Evolutionary conservation across 495 filamentous ascomycete genomes (phyloP).

Genomic region (Cladorrhinum samala): DNA sequence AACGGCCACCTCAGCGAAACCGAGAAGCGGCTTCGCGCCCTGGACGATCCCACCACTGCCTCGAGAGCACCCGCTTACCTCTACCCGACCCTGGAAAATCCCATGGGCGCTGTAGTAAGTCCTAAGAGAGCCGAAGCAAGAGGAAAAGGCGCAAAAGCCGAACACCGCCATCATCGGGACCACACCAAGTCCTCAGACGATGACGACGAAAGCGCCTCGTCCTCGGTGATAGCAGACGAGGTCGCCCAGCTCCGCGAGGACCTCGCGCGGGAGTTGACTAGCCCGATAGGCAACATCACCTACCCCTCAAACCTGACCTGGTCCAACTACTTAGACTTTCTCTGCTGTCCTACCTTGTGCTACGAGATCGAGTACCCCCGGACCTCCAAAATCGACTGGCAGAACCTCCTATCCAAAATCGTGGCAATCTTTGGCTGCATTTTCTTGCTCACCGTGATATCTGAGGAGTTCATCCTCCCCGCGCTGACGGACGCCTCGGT

Average conservation of each 20-base stretch:
- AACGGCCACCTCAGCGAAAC: constrained; percentile 91
- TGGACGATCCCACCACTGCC: constrained; percentile 70
- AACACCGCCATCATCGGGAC: too few relatives aligned
- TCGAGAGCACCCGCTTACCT: constrained; percentile 63
- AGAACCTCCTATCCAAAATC: constrained; percentile 76
- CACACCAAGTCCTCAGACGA: too few relatives aligned
- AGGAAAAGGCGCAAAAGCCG: constrained; percentile 33
- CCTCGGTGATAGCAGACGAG: constrained; percentile 48
- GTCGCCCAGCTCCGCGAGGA: constrained; percentile 70
- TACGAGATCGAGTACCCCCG: constrained; percentile 97
- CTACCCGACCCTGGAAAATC: constrained; percentile 64
- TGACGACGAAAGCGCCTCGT: constrained; percentile 26
- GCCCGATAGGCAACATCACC: constrained; percentile 78
- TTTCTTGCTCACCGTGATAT: constrained; percentile 84
- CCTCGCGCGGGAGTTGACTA: constrained; percentile 82
- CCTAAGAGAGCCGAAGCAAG: constrained; percentile 33
- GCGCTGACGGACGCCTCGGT: constrained; percentile 70
- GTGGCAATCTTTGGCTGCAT: constrained; percentile 94
- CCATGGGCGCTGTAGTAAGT: constrained; percentile 35
- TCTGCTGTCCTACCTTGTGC: constrained; percentile 91
- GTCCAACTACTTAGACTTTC: constrained; percentile 76
- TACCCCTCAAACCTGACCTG: constrained; percentile 86
- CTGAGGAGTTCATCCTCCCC: constrained; percentile 93
- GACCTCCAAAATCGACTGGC: constrained; percentile 64
- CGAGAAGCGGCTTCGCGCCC: constrained; percentile 64